Evolutionary conservation across 1,284 basidiomycete genomes (phyloP).

Genomic region (Sanghuangporus sanghuang): DNA sequence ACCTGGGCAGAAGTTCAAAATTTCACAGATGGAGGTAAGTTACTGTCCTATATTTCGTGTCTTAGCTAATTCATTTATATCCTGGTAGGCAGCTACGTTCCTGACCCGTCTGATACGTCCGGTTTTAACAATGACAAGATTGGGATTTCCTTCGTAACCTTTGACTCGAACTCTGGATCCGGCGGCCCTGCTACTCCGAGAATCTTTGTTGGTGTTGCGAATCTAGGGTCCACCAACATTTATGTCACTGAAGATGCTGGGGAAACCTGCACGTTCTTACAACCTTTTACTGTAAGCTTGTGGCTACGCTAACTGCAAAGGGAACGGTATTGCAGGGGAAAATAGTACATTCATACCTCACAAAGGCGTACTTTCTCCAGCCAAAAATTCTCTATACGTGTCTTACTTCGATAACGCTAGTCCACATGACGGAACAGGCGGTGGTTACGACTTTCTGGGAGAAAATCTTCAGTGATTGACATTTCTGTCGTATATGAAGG

Average conservation of each 20-base stretch:
- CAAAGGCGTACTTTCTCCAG: constrained; percentile 56
- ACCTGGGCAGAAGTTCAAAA: constrained; percentile 54
- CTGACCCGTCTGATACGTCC: constrained; percentile 47
- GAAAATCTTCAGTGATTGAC: background rate
- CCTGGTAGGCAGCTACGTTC: constrained; percentile 44
- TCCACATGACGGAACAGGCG: constrained; percentile 49
- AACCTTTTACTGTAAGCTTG: too few relatives aligned
- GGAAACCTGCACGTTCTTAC: constrained; percentile 39
- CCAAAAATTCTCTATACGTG: constrained; percentile 53
- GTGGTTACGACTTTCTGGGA: background rate
- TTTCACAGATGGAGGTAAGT: constrained; percentile 48
- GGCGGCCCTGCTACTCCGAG: constrained; percentile 50
- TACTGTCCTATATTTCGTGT: background rate
- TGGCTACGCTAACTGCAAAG: constrained; percentile 26
- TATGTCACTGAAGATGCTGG: constrained; percentile 55
- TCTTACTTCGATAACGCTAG: constrained; percentile 47
- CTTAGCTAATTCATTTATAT: background rate
- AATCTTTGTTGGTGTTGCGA: constrained; percentile 64
- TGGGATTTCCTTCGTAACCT: constrained; percentile 61
- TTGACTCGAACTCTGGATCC: constrained; percentile 52
- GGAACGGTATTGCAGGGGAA: constrained; percentile 52
- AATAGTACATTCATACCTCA: constrained; percentile 56
- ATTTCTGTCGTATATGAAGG: constrained; percentile 23
- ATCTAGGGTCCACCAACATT: constrained; percentile 45
- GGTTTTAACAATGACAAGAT: constrained; percentile 54